A percentile compares a stretch with the other conserved stretches of the same genome.
Conservation (phyloP, 2,329 filamentous ascomycete species). For the Fusarium buxicola region DNA sequence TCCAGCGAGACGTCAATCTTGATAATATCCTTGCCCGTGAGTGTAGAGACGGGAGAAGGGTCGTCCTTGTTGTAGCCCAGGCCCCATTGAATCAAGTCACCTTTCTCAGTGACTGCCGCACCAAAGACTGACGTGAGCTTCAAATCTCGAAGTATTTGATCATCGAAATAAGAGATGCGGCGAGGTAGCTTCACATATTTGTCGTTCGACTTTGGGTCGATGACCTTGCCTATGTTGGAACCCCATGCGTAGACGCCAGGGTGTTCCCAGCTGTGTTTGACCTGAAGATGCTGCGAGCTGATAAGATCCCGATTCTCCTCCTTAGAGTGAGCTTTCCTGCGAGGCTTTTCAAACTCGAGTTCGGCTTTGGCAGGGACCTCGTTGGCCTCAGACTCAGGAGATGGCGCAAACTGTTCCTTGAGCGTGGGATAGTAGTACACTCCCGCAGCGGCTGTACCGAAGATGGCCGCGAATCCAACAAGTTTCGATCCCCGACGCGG, state of each 20-base stretch:
- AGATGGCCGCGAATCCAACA: slow-evolving; percentile 49
- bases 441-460: slow-evolving; percentile 55
- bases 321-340: slow-evolving; percentile 67
- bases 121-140: slow-evolving; percentile 87
- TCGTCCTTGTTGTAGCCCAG: slow-evolving; percentile 75
- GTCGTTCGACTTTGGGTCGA: slow-evolving; percentile 84
- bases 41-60: slow-evolving; percentile 73
- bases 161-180: slow-evolving; percentile 85
- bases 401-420: slow-evolving; percentile 42
- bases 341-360: slow-evolving; percentile 75
- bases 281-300: slow-evolving; percentile 88
- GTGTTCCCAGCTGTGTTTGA: slow-evolving; percentile 82
- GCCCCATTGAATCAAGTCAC: slow-evolving; percentile 94
- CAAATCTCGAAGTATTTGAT: slow-evolving; percentile 84
- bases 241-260: slow-evolving; percentile 97
- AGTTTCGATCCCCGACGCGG: slow-evolving; percentile 46
- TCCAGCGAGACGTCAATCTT: slow-evolving; percentile 84
- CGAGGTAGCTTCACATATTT: slow-evolving; percentile 81
- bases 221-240: slow-evolving; percentile 85
- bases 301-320: slow-evolving; percentile 82
- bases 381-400: slow-evolving; percentile 31
- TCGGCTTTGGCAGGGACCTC: slow-evolving; percentile 57
- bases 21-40: slow-evolving; percentile 83
- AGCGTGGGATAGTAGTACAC: slow-evolving; percentile 54
- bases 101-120: slow-evolving; percentile 86